A percentile compares a stretch with the other conserved stretches of the same genome.
phyloP scores from a whole-genome alignment of 371 early-diverging fungal genomes.

The Encephalitozoon romaleae region DNA sequence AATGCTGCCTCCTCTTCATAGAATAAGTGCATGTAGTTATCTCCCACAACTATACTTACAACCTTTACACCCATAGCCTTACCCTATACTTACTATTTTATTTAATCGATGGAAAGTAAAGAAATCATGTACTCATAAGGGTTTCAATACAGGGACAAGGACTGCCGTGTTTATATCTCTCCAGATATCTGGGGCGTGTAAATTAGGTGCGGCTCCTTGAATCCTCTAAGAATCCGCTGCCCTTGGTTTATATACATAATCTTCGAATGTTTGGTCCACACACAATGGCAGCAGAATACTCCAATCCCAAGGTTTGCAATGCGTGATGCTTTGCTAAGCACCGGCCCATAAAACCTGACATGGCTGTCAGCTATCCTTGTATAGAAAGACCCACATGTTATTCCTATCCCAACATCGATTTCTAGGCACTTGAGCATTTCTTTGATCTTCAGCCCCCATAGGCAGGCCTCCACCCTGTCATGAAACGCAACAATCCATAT shows the following conservation, averaged over 20 bases:
- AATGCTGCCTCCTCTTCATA: constrained; percentile 37
- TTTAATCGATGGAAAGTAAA: no score
- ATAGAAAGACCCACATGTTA: constrained; percentile 12
- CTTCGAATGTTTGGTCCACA: not conserved
- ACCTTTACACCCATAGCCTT: not conserved
- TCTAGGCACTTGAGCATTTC: not conserved
- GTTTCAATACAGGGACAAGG: no score
- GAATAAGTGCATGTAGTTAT: constrained; percentile 50
- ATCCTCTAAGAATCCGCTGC: constrained; percentile 17
- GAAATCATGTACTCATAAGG: no score
- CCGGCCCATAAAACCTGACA: constrained; percentile 16
- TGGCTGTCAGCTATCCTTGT: not conserved
- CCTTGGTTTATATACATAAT: constrained; percentile 17
- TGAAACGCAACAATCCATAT: constrained; percentile 13
- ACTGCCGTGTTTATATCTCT: not conserved
- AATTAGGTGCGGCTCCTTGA: not conserved
- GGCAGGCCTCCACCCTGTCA: not conserved
- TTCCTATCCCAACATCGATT: constrained; percentile 27
- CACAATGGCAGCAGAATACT: constrained; percentile 34
- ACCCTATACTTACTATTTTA: no score
- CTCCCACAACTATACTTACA: constrained; percentile 20
- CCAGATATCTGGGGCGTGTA: not conserved
- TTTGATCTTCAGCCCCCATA: constrained; percentile 6
- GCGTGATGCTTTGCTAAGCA: constrained; percentile 15
- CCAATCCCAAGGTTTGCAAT: constrained; percentile 23